Conservation (phyloP, 371 early-diverging fungal genomes). For the Mucor racemosus region DNA sequence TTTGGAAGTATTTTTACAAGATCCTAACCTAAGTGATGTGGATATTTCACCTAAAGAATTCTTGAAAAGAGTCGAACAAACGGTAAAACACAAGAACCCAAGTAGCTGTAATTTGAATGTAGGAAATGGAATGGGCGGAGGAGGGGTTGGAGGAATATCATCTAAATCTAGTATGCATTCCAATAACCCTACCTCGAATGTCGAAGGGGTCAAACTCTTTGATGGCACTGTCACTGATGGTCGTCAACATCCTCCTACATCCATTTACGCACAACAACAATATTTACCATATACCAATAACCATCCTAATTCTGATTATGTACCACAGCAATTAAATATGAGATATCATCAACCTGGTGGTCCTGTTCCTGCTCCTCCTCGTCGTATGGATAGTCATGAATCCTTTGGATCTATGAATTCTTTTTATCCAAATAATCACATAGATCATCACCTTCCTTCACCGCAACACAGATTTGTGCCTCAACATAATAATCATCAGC, state of each 20-base stretch:
- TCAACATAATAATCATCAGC: not conserved
- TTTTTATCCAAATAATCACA: slow-evolving; percentile 1
- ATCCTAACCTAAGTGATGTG: slow-evolving; percentile 41
- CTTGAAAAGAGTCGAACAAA: slow-evolving; percentile 46
- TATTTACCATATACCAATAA: slow-evolving; percentile 46
- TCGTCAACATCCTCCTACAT: slow-evolving; percentile 36
- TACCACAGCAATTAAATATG: slow-evolving; percentile 32
- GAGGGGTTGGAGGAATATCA: not conserved
- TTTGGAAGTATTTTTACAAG: slow-evolving; percentile 48
- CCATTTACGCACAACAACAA: slow-evolving; percentile 49
- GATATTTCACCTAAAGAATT: slow-evolving; percentile 54
- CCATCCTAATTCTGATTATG: slow-evolving; percentile 37
- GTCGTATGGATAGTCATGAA: slow-evolving; percentile 32
- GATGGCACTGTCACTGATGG: slow-evolving; percentile 25
- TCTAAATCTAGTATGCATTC: slow-evolving; percentile 23
- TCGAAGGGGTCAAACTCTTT: slow-evolving; percentile 22
- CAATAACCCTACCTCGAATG: not conserved
- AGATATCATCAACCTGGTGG: slow-evolving; percentile 19
- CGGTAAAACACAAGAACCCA: slow-evolving; percentile 36
- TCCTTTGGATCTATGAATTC: slow-evolving; percentile 16
- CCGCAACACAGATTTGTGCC: slow-evolving; percentile 10
- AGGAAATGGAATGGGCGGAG: too few species aligned
- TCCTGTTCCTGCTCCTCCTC: slow-evolving; percentile 6
- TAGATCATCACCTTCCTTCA: not conserved
- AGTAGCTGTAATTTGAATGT: not conserved